Base-by-base conservation (phyloP, 1,284 basidiomycete species). In the Cryptococcus sp. region DNA sequence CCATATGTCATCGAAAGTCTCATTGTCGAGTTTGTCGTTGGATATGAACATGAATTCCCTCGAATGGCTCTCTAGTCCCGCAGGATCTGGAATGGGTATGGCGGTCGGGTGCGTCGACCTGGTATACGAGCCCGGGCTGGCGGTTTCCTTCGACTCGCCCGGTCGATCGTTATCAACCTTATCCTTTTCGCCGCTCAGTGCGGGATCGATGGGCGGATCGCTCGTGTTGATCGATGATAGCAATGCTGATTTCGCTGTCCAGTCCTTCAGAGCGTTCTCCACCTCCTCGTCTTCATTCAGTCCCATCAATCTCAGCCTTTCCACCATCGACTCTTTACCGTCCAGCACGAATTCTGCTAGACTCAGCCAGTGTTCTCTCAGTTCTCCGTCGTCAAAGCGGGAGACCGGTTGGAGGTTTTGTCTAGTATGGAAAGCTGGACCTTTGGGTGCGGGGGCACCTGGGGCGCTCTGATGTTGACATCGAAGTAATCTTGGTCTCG, bases 341-440 rank as follows among this genome's bases (percentile, higher is more conserved):
- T 70, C 62, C 4, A 76, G 58, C 0, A 70, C 71, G 51, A 66
- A 71, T 22, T 71, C 62, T 35, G 61, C 58, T 11, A 78, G 60
- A 4, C 60, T 70, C 11, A 66, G 39, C 75, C 76, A 79, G 51
- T 78, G 69, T 11, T 82, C 79, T 11, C 82, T 81, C 17, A 93
- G 79, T 71, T 92, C 89, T 2, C 79, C 77, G 55, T 82, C 81
- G 54, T 83, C 83, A 69, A 93, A 91, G 42, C 90, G 82, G 4
- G 90, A 88, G 70, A 93, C 85, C 1, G 93, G 88, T 5, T 87
- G 85, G 68, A 94, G 89, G 56, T 90, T 84, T 0, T 25, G 30
- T 45, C 75, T 72, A 53, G 63, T 52, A 54, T 77, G 75, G 20
- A 67, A 65, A 16, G 48, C 60, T 10, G 55, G 52, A 27, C 51